Evolutionary conservation across 2,329 filamentous ascomycete genomes (phyloP).

Genomic region (Thermothelomyces thermophilus): DNA sequence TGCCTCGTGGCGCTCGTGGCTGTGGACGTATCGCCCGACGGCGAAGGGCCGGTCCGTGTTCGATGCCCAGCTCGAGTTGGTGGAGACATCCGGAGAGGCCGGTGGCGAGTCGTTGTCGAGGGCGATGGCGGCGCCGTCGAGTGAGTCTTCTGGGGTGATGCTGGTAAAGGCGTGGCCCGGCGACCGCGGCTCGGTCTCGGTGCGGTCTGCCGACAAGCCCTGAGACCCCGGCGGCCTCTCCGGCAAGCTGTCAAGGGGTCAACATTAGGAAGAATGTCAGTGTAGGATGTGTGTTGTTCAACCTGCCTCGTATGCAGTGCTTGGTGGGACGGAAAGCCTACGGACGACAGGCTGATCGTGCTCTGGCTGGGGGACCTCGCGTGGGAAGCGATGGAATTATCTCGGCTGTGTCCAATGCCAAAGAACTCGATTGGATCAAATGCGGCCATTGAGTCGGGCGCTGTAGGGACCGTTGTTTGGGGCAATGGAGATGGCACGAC

Average conservation of each 20-base stretch:
- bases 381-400: background rate
- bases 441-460: constrained; percentile 4
- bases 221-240: too few species aligned
- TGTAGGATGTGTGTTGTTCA: background rate
- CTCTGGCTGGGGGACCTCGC: background rate
- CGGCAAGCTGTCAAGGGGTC: too few species aligned
- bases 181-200: background rate
- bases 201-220: too few species aligned
- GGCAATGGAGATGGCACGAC: background rate
- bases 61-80: background rate
- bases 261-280: background rate
- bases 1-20: constrained; percentile 4
- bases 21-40: constrained; percentile 3
- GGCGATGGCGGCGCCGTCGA: background rate
- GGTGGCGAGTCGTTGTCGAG: background rate
- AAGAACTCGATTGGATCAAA: constrained; percentile 10
- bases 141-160: constrained; percentile 2
- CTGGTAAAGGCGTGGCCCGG: background rate
- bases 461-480: background rate
- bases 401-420: constrained; percentile 5
- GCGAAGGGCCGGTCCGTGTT: background rate
- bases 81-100: constrained; percentile 1
- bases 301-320: background rate
- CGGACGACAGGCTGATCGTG: constrained; percentile 4
- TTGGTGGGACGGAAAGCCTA: background rate